These are phyloP conservation scores for Aureobasidium sp. DNA, from an alignment of 2,329 filamentous ascomycete species.

Conservation along the genomic window DNA sequence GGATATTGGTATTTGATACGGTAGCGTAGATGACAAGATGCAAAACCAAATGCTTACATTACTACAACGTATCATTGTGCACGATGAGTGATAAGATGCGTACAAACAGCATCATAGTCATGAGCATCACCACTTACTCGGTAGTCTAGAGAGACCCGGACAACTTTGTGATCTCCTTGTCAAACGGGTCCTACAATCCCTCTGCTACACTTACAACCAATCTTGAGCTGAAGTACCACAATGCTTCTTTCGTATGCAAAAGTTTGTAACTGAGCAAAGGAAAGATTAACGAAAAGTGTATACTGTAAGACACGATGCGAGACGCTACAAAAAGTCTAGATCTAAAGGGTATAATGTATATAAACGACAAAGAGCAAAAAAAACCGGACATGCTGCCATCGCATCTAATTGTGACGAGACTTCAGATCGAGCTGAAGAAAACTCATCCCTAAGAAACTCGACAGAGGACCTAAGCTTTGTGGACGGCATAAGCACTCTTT, in stretches of 20 bases:
- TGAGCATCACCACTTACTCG: not conserved
- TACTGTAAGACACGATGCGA: not conserved
- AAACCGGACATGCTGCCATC: not conserved
- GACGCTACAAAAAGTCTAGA: not conserved
- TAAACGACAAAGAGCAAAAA: not conserved
- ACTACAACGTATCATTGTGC: not conserved
- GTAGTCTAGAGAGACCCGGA: not conserved
- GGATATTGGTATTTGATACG: not conserved
- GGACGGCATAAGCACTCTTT: constrained; percentile 18
- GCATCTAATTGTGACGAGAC: not conserved
- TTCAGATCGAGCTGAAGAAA: too few relatives aligned
- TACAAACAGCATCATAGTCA: not conserved
- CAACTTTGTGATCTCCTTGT: too few relatives aligned
- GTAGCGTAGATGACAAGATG: not conserved
- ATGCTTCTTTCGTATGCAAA: too few relatives aligned
- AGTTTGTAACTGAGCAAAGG: not conserved
- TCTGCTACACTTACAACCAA: too few relatives aligned
- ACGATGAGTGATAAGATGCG: not conserved
- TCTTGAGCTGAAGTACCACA: too few relatives aligned
- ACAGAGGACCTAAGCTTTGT: not conserved
- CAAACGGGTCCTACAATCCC: too few relatives aligned
- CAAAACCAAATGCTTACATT: not conserved
- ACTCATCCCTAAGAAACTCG: too few relatives aligned
- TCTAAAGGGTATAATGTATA: constrained; percentile 7
- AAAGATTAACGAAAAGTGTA: not conserved